phyloP scores from a whole-genome alignment of 441 rosid species.

The Sinapis alba region DNA sequence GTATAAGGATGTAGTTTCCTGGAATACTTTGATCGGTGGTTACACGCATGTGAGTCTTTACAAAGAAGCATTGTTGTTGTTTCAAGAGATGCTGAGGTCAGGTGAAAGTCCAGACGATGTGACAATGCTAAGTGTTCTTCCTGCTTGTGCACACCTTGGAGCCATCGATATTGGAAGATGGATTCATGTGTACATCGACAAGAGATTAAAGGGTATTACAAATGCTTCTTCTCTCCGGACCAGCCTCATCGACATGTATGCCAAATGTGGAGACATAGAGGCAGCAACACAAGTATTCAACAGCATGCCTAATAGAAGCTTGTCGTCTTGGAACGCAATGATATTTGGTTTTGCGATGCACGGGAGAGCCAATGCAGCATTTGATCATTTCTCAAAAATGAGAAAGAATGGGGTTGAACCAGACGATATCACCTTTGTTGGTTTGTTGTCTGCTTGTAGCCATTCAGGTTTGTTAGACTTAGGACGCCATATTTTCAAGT shows the following conservation, averaged over 20 bases:
- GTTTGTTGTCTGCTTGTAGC: constrained; percentile 71
- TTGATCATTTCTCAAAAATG: constrained; percentile 60
- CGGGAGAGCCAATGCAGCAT: constrained; percentile 61
- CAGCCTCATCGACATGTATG: constrained; percentile 77
- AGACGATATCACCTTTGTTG: constrained; percentile 73
- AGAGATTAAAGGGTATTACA: constrained; percentile 39
- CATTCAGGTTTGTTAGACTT: constrained; percentile 66
- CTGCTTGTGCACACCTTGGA: constrained; percentile 73
- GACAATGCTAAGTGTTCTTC: constrained; percentile 67
- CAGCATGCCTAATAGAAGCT: constrained; percentile 45
- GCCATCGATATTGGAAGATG: constrained; percentile 79
- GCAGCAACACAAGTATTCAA: constrained; percentile 63
- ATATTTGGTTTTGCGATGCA: constrained; percentile 80
- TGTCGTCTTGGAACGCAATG: constrained; percentile 84
- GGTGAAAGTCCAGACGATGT: constrained; percentile 63
- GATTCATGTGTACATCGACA: constrained; percentile 75
- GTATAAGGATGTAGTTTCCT: constrained; percentile 62
- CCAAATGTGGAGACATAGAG: constrained; percentile 71
- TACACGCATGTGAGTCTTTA: constrained; percentile 49
- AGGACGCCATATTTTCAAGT: constrained; percentile 54
- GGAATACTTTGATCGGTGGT: constrained; percentile 87
- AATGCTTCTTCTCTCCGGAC: constrained; percentile 54
- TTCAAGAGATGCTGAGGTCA: constrained; percentile 58
- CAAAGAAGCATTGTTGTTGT: constrained; percentile 61
- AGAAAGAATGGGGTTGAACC: constrained; percentile 49